Evolutionary conservation across 129 eudicot species (phyloP), one percentile per base, ranked within the genome.

Genomic region (Pittosporum tobira): DNA sequence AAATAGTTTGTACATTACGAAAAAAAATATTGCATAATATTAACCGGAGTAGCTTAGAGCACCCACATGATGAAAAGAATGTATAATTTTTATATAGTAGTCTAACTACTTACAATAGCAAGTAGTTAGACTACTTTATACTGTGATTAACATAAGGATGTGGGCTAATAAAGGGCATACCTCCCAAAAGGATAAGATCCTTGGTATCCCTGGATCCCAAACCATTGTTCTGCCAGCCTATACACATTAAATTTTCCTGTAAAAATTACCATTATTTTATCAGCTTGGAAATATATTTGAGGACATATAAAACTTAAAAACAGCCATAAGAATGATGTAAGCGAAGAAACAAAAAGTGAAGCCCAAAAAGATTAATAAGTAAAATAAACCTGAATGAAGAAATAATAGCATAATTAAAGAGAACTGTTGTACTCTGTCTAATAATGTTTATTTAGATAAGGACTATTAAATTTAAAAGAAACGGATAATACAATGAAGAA

Each of bases 161-260:
- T 46, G 45, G 20, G 48, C 25, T 2, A 57, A 68, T 48, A 25
- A 57, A 59, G 42, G 57, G 62, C 49, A 34, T 65, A 90, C 98
- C 98, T 86, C 98, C 95, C 51, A 90, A 54, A 53, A 90, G 71
- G 23, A 88, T 83, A 15, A 83, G 69, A 67, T 90, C 87, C 64
- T 25, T 71, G 56, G 68, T 73, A 52, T 85, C 94, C 14, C 64
- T 55, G 57, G 95, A 68, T 51, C 74, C 84, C 78, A 71, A 11
- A 31, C 95, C 98, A 67, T 81, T 85, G 56, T 80, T 87, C 73
- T 90, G 95, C 95, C 95, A 90, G 58, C 98, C 98, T 75, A 90
- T 72, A 58, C 98, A 90, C 70, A 77, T 71, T 70, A 52, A 73
- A 64, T 80, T 84, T 77, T 90, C 98, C 98, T 90, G 88, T 63